Conservation (phyloP, 176 grass and related monocot species). For the Oryza rufipogon region DNA sequence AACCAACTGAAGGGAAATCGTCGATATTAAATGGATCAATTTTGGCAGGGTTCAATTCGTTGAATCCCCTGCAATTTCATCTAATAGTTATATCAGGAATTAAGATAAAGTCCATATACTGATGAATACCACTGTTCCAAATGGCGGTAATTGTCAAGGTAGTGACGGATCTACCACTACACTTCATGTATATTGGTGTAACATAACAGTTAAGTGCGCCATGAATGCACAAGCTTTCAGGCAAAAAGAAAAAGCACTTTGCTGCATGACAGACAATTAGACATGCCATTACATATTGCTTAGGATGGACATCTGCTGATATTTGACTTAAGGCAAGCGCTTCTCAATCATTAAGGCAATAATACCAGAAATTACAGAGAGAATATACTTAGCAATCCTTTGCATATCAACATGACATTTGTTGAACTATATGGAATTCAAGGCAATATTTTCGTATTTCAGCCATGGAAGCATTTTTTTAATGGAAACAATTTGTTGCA, state of each 20-base stretch:
- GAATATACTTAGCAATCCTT: neutral
- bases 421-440: neutral
- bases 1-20: neutral
- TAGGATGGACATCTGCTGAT: neutral
- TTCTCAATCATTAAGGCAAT: neutral
- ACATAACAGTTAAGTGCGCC: neutral
- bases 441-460: neutral
- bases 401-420: neutral
- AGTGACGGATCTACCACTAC: neutral
- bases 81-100: neutral
- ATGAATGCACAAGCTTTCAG: neutral
- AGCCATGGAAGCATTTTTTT: neutral
- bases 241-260: neutral
- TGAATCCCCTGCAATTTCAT: neutral
- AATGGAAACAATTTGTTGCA: neutral
- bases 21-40: neutral
- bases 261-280: neutral
- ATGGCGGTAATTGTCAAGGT: neutral
- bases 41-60: neutral
- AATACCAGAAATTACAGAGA: neutral
- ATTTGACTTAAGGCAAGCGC: neutral
- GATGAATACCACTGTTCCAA: neutral
- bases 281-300: neutral
- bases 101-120: neutral
- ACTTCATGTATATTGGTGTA: neutral